Percentiles rank a stretch among this genome's conserved stretches.
Conservation (phyloP, 2,329 filamentous ascomycete genomes). For the Coleophoma cylindrospora region DNA sequence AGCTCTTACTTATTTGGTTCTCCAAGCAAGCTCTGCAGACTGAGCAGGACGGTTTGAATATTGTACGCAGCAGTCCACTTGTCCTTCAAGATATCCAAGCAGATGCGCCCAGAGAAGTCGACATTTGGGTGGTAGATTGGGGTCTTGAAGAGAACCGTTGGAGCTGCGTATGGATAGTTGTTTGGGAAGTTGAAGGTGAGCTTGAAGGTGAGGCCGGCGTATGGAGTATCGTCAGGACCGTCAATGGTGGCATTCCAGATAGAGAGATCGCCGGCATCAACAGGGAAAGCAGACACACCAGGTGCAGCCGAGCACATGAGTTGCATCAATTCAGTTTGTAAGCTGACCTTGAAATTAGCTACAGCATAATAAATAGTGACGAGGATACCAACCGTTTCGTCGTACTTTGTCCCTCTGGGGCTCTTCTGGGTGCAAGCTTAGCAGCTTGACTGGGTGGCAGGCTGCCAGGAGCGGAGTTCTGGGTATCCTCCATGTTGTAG, state of each 20-base stretch:
- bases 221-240: slow-evolving; percentile 87
- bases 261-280: slow-evolving; percentile 82
- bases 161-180: slow-evolving; percentile 90
- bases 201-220: slow-evolving; percentile 84
- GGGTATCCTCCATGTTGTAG: slow-evolving; percentile 49
- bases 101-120: slow-evolving; percentile 95
- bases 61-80: slow-evolving; percentile 99
- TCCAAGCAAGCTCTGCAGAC: slow-evolving; percentile 88
- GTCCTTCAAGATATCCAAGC: slow-evolving; percentile 96
- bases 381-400: slow-evolving; percentile 61
- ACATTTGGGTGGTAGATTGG: slow-evolving; percentile 99
- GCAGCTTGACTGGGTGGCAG: slow-evolving; percentile 44
- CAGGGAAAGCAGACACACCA: slow-evolving; percentile 91
- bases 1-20: slow-evolving; percentile 94
- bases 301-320: slow-evolving; percentile 94
- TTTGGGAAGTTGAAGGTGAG: slow-evolving; percentile 84
- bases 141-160: slow-evolving; percentile 93
- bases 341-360: slow-evolving; percentile 42
- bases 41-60: slow-evolving; percentile 86
- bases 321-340: slow-evolving; percentile 97
- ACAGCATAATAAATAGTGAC: neutral
- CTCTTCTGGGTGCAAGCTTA: slow-evolving; percentile 55
- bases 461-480: slow-evolving; percentile 62
- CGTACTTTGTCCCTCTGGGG: slow-evolving; percentile 66
- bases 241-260: slow-evolving; percentile 92